These are phyloP conservation scores for Goffeauzyma gilvescens DNA, from an alignment of 768 basidiomycete species.

Conservation along the genomic window DNA sequence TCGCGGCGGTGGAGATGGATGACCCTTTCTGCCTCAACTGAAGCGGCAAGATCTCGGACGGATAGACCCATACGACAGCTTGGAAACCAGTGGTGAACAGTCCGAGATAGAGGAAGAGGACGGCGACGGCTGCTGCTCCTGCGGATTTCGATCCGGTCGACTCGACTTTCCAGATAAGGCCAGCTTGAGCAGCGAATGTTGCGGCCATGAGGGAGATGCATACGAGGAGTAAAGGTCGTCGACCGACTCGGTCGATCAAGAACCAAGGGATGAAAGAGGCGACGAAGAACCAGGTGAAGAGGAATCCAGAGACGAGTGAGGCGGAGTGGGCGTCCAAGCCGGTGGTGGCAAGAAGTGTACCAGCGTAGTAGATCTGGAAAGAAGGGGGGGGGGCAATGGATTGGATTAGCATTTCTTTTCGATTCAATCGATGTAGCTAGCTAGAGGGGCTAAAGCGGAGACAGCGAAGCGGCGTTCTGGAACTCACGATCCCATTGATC, in stretches of 20 bases:
- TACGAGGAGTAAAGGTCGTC: slow-evolving; percentile 16
- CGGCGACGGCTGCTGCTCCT: slow-evolving; percentile 13
- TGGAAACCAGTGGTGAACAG: slow-evolving; percentile 17
- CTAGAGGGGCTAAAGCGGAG: no score
- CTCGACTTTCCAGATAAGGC: slow-evolving; percentile 12
- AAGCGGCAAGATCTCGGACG: slow-evolving; percentile 4
- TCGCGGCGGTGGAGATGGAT: slow-evolving; percentile 9
- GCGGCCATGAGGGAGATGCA: slow-evolving; percentile 20
- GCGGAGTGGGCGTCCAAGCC: slow-evolving; percentile 12
- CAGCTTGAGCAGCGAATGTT: slow-evolving; percentile 18
- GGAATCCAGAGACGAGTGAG: slow-evolving; percentile 17
- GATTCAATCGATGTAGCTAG: no score
- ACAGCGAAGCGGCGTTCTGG: no score
- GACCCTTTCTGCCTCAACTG: slow-evolving; percentile 6
- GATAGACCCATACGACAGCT: slow-evolving; percentile 11
- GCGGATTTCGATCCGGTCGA: slow-evolving; percentile 9
- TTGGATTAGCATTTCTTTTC: no score
- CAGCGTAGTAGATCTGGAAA: slow-evolving; percentile 16
- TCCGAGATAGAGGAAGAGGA: slow-evolving; percentile 20
- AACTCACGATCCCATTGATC: slow-evolving; percentile 18
- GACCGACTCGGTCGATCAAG: slow-evolving; percentile 24
- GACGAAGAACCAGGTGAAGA: slow-evolving; percentile 28
- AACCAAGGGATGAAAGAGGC: slow-evolving; percentile 29
- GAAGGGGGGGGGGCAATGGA: background rate
- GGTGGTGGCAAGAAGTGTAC: slow-evolving; percentile 13